Evolutionary conservation across 225 moss, liverwort and hornwort species (phyloP).

Genomic region (Polytrichum commune): DNA sequence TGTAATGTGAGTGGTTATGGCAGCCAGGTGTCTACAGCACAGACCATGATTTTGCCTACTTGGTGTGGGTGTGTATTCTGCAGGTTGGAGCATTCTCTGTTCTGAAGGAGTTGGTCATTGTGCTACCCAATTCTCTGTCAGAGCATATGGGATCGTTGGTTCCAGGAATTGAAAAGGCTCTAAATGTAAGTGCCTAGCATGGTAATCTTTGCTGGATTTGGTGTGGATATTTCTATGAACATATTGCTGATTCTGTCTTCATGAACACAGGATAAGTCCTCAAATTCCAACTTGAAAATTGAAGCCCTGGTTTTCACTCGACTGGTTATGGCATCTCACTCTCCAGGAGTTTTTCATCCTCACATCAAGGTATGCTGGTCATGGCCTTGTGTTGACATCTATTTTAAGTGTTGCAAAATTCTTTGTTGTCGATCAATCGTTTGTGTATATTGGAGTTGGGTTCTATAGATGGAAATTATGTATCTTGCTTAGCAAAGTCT

Average conservation of each 20-base stretch:
- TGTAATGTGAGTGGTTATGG: not conserved
- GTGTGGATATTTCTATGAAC: not conserved
- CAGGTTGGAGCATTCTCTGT: conserved; percentile 38
- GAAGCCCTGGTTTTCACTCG: conserved; percentile 62
- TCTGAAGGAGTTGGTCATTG: conserved; percentile 67
- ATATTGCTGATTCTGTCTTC: not conserved
- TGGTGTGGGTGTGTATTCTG: not conserved
- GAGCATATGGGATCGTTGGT: conserved; percentile 63
- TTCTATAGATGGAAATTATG: too few relatives aligned
- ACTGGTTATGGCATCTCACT: conserved; percentile 64
- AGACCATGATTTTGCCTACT: not conserved
- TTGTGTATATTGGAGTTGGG: too few relatives aligned
- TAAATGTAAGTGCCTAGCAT: conserved; percentile 6
- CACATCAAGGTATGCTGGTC: conserved; percentile 46
- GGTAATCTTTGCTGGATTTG: not conserved
- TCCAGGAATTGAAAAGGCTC: conserved; percentile 62
- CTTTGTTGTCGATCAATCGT: too few relatives aligned
- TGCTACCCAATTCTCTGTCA: conserved; percentile 58
- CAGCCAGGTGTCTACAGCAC: not conserved
- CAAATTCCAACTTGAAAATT: conserved; percentile 68
- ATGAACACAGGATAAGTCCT: conserved; percentile 55
- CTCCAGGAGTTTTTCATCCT: conserved; percentile 62
- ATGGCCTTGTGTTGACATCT: not conserved
- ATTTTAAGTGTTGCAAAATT: too few relatives aligned
- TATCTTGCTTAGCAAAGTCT: too few relatives aligned